Conservation (phyloP, 257 asterid species). For the Ajuga chamaepitys region DNA sequence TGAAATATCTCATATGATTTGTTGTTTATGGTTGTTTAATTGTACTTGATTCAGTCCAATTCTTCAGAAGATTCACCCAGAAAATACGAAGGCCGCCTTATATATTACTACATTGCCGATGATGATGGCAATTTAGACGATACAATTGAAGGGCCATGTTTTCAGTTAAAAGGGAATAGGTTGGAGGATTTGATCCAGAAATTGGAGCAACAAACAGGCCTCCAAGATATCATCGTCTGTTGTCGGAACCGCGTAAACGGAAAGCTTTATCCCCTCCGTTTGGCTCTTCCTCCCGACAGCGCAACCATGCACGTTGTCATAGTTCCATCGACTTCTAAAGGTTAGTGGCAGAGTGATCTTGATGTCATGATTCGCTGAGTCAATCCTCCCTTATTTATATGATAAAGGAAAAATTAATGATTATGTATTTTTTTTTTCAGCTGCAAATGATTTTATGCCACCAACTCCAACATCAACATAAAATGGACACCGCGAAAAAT, state of each 20-base stretch:
- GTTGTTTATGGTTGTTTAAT: not conserved
- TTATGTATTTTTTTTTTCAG: conserved; percentile 6
- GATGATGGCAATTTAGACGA: conserved; percentile 53
- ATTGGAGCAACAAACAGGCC: conserved; percentile 69
- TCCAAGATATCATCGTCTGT: conserved; percentile 52
- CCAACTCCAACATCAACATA: not conserved
- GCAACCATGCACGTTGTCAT: conserved; percentile 66
- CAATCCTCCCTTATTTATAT: too few species aligned
- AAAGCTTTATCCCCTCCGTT: conserved; percentile 70
- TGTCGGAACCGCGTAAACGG: conserved; percentile 49
- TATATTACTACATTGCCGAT: conserved; percentile 48
- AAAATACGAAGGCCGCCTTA: conserved; percentile 55
- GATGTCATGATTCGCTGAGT: too few species aligned
- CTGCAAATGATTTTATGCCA: conserved; percentile 21
- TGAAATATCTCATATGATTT: not conserved
- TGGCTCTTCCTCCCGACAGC: conserved; percentile 87
- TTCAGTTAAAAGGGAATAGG: conserved; percentile 58
- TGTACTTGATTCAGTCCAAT: conserved; percentile 13
- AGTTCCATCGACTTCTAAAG: conserved; percentile 68
- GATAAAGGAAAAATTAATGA: too few species aligned
- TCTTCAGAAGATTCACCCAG: conserved; percentile 21
- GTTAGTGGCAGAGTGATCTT: conserved; percentile 33
- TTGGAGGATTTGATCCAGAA: conserved; percentile 55
- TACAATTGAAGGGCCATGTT: conserved; percentile 39
- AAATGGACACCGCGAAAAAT: too few species aligned